A percentile compares a stretch with the other conserved stretches of the same genome.
Evolutionary conservation across 352 stramenopile species (phyloP).

Genomic region (Pythium guiyangense): DNA sequence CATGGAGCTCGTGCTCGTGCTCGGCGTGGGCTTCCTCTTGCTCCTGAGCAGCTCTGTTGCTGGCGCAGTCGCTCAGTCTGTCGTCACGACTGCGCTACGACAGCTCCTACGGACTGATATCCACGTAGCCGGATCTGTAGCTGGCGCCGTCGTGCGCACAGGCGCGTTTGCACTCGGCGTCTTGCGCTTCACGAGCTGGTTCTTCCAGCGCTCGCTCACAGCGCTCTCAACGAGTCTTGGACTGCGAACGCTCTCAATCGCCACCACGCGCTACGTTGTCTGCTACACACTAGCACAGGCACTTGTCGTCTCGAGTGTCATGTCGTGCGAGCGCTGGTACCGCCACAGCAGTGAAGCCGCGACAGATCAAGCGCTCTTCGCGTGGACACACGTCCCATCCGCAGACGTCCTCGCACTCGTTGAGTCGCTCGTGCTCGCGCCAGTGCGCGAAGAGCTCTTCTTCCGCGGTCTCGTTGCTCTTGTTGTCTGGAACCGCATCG

Average conservation of each 20-base stretch:
- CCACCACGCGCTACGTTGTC: not conserved
- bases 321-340: not conserved
- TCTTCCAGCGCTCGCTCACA: constrained; percentile 18
- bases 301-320: not conserved
- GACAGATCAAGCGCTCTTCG: constrained; percentile 8
- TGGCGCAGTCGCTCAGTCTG: not conserved
- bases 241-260: not conserved
- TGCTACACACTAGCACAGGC: not conserved
- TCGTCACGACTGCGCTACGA: no score
- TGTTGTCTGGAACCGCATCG: constrained; percentile 40
- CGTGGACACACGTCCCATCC: constrained; percentile 19
- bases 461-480: constrained; percentile 53
- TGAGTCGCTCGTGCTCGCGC: constrained; percentile 31
- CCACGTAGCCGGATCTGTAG: not conserved
- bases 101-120: no score
- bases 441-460: constrained; percentile 57
- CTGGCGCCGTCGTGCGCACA: constrained; percentile 10
- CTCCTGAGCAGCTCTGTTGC: constrained; percentile 20
- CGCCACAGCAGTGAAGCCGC: not conserved
- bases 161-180: constrained; percentile 22
- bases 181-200: constrained; percentile 25
- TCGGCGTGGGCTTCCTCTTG: constrained; percentile 29
- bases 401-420: constrained; percentile 11
- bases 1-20: constrained; percentile 34
- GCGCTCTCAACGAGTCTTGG: not conserved